phyloP scores from a whole-genome alignment of 768 basidiomycete genomes.

The Mrakia hoshinonis region DNA sequence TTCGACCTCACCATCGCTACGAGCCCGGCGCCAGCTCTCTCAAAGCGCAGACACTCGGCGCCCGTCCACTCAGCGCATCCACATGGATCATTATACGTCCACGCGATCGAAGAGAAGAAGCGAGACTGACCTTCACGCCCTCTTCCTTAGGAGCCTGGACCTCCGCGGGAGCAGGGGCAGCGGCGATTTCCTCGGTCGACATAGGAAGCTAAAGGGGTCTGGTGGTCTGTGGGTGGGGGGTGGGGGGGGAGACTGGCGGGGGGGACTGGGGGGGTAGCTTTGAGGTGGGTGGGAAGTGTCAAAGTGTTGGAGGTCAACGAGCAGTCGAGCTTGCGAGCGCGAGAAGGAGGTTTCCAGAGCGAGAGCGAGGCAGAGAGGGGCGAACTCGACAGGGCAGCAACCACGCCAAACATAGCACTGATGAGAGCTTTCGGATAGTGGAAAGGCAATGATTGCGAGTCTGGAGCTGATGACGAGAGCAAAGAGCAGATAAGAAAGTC shows the following conservation, averaged over 20 bases:
- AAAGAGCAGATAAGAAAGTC: background rate
- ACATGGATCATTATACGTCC: background rate
- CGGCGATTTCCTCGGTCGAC: background rate
- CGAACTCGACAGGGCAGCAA: too few species aligned
- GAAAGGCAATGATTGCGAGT: too few species aligned
- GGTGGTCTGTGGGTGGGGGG: conserved; percentile 7
- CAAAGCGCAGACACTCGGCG: too few species aligned
- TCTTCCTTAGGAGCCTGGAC: conserved; percentile 12
- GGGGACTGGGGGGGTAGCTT: background rate
- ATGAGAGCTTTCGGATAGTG: too few species aligned
- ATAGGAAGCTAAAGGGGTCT: conserved; percentile 6
- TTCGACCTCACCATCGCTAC: background rate
- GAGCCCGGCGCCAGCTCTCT: too few species aligned
- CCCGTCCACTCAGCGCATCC: too few species aligned
- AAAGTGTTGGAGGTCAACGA: background rate
- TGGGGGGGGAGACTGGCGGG: background rate
- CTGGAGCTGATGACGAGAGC: too few species aligned
- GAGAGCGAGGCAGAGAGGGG: too few species aligned
- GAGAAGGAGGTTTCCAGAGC: background rate
- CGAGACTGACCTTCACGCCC: conserved; percentile 18
- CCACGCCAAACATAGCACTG: too few species aligned
- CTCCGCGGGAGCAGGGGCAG: conserved; percentile 1
- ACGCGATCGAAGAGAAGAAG: background rate
- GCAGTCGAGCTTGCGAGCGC: too few species aligned
- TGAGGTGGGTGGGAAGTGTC: background rate